These are phyloP conservation scores for Acer campestre DNA, from an alignment of 345 rosid genomes.

Conservation along the genomic window DNA sequence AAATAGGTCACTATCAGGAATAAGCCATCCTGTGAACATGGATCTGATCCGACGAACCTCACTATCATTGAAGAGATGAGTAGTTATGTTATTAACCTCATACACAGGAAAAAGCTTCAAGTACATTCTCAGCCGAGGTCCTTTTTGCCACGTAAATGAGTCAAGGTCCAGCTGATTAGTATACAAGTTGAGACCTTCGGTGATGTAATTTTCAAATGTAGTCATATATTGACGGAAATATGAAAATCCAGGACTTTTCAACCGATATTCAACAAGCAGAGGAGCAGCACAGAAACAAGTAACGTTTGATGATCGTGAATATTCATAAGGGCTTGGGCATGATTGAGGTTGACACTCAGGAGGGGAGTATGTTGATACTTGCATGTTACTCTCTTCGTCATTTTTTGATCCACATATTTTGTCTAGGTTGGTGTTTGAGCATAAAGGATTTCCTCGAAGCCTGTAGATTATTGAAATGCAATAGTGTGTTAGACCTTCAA, in stretches of 20 bases:
- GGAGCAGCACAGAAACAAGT: constrained; percentile 85
- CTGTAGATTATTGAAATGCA: constrained; percentile 47
- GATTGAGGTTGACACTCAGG: constrained; percentile 42
- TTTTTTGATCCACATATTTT: constrained; percentile 50
- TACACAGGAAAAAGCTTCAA: constrained; percentile 69
- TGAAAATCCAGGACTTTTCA: constrained; percentile 92
- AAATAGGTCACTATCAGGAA: constrained; percentile 63
- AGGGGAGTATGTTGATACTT: constrained; percentile 28
- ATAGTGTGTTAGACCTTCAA: constrained; percentile 7
- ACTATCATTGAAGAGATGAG: constrained; percentile 55
- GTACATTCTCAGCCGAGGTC: constrained; percentile 82
- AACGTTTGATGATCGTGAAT: constrained; percentile 43
- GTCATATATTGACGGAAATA: constrained; percentile 52
- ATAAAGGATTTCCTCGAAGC: constrained; percentile 87
- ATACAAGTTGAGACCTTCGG: constrained; percentile 53
- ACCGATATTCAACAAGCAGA: constrained; percentile 69
- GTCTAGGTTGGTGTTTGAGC: constrained; percentile 39
- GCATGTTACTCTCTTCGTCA: constrained; percentile 21
- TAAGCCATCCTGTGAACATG: constrained; percentile 78
- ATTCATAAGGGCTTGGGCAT: constrained; percentile 73
- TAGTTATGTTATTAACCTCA: constrained; percentile 14
- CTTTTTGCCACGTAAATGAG: constrained; percentile 56
- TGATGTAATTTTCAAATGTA: constrained; percentile 53
- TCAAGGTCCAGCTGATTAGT: constrained; percentile 57
- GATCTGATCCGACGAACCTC: constrained; percentile 62